Conservation (phyloP, 176 grass and related monocot genomes). For the maize (Zea mays) region DNA sequence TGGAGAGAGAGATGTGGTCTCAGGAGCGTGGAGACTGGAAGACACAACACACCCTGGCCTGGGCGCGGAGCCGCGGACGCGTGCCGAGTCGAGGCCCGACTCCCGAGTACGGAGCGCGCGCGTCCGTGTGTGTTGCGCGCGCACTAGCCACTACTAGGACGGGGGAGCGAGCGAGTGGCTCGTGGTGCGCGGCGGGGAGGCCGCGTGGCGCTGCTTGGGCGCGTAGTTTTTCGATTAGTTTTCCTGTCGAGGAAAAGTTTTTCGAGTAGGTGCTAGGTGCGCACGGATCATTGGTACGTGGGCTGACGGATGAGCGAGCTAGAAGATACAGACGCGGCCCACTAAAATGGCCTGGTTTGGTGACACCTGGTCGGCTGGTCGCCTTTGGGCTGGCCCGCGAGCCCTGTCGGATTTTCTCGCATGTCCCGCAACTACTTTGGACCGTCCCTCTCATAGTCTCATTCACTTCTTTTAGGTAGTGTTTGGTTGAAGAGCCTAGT, state of each 20-base stretch:
- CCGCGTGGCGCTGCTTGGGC: constrained; percentile 15
- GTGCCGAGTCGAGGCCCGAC: background rate
- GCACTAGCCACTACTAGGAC: background rate
- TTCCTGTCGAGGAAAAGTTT: no score
- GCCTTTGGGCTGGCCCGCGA: background rate
- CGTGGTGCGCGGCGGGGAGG: background rate
- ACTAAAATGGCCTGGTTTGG: background rate
- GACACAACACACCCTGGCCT: background rate
- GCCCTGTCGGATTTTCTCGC: background rate
- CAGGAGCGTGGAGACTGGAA: no score
- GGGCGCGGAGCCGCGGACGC: background rate
- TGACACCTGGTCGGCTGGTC: fast-evolving
- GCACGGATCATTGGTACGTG: background rate
- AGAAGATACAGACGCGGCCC: background rate
- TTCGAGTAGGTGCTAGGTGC: no score
- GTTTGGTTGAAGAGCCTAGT: no score
- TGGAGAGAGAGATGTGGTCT: background rate
- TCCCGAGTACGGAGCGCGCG: background rate
- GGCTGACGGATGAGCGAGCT: background rate
- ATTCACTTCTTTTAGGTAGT: background rate
- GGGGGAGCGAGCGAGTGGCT: background rate
- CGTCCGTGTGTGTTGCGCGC: background rate
- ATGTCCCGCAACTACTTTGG: background rate
- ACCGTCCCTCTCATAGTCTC: no score
- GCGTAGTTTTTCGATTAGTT: background rate